Evolutionary conservation across 805 yeast genomes (phyloP).

Genomic region (Debaryomyces castellii): DNA sequence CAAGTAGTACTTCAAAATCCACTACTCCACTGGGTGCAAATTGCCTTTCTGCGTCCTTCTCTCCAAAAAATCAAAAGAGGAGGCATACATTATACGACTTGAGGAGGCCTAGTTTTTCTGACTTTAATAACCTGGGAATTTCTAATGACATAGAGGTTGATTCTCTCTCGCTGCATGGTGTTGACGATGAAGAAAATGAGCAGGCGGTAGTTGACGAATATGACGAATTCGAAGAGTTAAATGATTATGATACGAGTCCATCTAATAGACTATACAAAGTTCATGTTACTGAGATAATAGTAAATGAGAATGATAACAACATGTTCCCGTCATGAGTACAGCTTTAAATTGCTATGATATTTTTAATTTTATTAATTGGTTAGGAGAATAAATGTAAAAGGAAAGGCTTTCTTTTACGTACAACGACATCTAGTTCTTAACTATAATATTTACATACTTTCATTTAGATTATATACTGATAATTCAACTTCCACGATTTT

Average conservation of each 20-base stretch:
- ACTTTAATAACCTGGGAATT: constrained; percentile 4
- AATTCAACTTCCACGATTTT: neutral
- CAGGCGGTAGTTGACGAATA: constrained; percentile 14
- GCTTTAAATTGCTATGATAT: neutral
- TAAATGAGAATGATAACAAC: constrained; percentile 33
- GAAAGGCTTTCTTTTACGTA: no score
- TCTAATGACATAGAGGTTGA: constrained; percentile 3
- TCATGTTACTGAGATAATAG: constrained; percentile 41
- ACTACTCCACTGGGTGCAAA: constrained; percentile 4
- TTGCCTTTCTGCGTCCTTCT: neutral
- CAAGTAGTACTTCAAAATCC: constrained; percentile 4
- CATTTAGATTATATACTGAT: neutral
- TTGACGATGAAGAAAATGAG: constrained; percentile 3
- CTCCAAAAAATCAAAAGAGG: constrained; percentile 13
- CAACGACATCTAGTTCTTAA: no score
- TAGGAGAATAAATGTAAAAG: no score
- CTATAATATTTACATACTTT: neutral
- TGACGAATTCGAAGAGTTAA: constrained; percentile 19
- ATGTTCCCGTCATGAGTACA: constrained; percentile 18
- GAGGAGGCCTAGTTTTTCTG: constrained; percentile 20
- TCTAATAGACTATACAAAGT: constrained; percentile 30
- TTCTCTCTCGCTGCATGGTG: constrained; percentile 3
- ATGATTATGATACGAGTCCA: constrained; percentile 21
- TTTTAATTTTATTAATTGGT: no score
- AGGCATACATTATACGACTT: constrained; percentile 32